phyloP scores from a whole-genome alignment of 202 grass and related monocot species.

The Panicum hallii region DNA sequence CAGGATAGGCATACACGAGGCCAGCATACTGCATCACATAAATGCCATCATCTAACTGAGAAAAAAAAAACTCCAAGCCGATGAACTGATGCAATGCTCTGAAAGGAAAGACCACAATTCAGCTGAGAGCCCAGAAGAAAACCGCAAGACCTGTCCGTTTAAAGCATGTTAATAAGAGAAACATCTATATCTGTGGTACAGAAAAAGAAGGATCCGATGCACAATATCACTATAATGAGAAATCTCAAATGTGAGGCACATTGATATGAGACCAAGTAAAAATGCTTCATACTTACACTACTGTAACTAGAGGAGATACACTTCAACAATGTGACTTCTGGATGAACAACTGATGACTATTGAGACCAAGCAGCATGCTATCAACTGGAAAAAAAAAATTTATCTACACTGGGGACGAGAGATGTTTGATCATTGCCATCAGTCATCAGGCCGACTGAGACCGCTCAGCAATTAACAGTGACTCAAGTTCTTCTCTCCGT shows the following conservation, averaged over 20 bases:
- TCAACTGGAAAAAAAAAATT: background rate
- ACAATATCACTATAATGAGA: background rate
- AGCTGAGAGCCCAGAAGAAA: background rate
- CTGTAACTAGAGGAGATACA: background rate
- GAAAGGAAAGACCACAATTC: background rate
- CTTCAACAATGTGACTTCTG: background rate
- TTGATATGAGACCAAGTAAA: background rate
- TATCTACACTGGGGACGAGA: background rate
- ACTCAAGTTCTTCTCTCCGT: constrained; percentile 84
- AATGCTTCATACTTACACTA: background rate
- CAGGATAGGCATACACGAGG: background rate
- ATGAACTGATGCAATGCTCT: too few species aligned
- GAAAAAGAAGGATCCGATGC: background rate
- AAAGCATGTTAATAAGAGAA: constrained; percentile 7
- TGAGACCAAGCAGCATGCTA: constrained; percentile 10
- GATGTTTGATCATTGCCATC: constrained; percentile 10
- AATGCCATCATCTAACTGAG: background rate
- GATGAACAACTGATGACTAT: background rate
- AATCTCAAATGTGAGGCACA: background rate
- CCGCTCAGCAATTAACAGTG: constrained; percentile 63
- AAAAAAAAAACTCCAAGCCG: background rate
- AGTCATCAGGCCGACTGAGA: constrained; percentile 53
- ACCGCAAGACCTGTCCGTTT: background rate
- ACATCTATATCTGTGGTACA: background rate
- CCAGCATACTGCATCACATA: background rate